Evolutionary conservation across 73 alveolate species (phyloP).

Genomic region (Paramecium bursaria): DNA sequence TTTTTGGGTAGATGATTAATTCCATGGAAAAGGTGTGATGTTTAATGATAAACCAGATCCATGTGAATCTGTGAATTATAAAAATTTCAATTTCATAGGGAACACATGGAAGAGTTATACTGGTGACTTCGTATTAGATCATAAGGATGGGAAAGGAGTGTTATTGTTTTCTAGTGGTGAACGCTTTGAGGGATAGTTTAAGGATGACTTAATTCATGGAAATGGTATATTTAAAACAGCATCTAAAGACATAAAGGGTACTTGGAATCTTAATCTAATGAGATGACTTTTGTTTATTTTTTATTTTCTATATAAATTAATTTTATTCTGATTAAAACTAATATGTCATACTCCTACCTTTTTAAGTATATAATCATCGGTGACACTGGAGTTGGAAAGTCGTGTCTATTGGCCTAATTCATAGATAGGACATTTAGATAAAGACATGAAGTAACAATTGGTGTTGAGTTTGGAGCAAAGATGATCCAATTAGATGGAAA

Average conservation of each 20-base stretch:
- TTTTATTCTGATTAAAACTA: too few relatives aligned
- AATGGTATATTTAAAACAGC: constrained; percentile 37
- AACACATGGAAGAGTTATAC: constrained; percentile 33
- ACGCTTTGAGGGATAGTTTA: constrained; percentile 44
- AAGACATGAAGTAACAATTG: constrained; percentile 76
- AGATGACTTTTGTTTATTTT: neutral
- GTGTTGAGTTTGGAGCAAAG: constrained; percentile 79
- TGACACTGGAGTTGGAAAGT: constrained; percentile 76
- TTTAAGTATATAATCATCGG: constrained; percentile 83
- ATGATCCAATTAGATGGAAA: constrained; percentile 51
- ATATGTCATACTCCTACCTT: constrained; percentile 72
- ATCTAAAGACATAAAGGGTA: neutral
- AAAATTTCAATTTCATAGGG: neutral
- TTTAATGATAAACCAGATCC: constrained; percentile 47
- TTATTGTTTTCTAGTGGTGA: constrained; percentile 46
- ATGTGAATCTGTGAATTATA: constrained; percentile 1
- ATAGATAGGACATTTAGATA: constrained; percentile 69
- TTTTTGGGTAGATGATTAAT: constrained; percentile 20
- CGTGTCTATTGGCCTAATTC: constrained; percentile 73
- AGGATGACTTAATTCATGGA: constrained; percentile 26
- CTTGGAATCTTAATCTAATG: constrained; percentile 16
- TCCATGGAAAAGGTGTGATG: constrained; percentile 49
- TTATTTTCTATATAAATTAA: too few relatives aligned
- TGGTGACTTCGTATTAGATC: constrained; percentile 31
- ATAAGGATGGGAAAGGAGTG: constrained; percentile 50